Conservation (phyloP, 2,329 filamentous ascomycete species). For the Calonectria hongkongensis region DNA sequence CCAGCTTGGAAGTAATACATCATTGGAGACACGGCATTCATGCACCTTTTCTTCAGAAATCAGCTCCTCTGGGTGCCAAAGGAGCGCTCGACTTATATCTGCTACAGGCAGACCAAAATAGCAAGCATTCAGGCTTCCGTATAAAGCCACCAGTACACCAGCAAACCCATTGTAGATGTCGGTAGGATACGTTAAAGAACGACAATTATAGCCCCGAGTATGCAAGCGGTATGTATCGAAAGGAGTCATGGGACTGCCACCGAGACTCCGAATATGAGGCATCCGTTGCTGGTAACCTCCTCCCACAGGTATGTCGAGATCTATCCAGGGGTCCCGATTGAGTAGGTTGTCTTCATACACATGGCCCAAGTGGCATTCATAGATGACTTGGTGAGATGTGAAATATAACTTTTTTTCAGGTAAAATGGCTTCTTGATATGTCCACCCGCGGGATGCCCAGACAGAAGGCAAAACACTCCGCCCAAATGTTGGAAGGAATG, state of each 20-base stretch:
- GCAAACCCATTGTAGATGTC: conserved; percentile 1
- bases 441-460: conserved; percentile 30
- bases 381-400: conserved; percentile 16
- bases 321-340: not conserved
- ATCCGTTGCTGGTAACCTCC: conserved; percentile 7
- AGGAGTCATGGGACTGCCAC: not conserved
- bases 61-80: not conserved
- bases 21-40: not conserved
- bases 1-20: not conserved
- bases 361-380: conserved; percentile 3
- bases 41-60: not conserved
- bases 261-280: not conserved
- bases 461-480: not conserved
- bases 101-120: conserved; percentile 5
- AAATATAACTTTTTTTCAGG: conserved; percentile 15
- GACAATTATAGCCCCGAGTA: not conserved
- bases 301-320: not conserved
- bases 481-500: not conserved
- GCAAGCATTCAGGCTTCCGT: not conserved
- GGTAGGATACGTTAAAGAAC: not conserved
- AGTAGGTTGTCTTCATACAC: conserved; percentile 20
- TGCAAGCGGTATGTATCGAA: not conserved
- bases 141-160: not conserved
- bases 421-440: conserved; percentile 30
- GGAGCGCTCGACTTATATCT: not conserved